Conservation (phyloP, 352 stramenopile species). For the Globisporangium spinosum region DNA sequence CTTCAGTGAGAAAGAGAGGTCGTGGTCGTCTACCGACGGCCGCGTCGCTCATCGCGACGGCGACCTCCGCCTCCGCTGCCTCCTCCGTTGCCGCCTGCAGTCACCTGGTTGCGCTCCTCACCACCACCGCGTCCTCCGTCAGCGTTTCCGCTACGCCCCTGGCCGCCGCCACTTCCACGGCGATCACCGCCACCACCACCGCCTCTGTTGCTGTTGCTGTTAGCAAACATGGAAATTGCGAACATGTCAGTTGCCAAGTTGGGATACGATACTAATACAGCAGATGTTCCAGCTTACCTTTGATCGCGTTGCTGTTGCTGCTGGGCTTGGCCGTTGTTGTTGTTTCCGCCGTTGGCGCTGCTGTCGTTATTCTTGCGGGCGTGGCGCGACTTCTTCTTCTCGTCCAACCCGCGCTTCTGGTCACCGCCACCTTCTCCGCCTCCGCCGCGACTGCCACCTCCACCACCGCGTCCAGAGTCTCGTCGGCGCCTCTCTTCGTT, state of each 20-base stretch:
- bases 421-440: constrained; percentile 19
- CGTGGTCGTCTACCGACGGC: constrained; percentile 34
- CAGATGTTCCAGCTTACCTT: constrained; percentile 29
- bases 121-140: constrained; percentile 14
- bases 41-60: constrained; percentile 27
- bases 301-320: constrained; percentile 58
- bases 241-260: background rate
- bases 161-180: constrained; percentile 2
- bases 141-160: constrained; percentile 13
- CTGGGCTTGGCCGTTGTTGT: constrained; percentile 11
- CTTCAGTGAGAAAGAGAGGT: background rate
- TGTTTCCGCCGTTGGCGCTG: constrained; percentile 20
- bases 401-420: constrained; percentile 25
- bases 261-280: background rate
- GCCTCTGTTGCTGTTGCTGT: background rate
- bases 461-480: constrained; percentile 9
- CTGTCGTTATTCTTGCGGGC: constrained; percentile 35
- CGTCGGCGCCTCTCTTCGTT: constrained; percentile 15
- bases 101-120: constrained; percentile 10
- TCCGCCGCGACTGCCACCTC: constrained; percentile 1
- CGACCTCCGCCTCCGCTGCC: constrained; percentile 20
- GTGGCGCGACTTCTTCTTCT: constrained; percentile 46
- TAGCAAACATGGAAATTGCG: background rate
- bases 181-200: constrained; percentile 4
- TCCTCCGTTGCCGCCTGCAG: constrained; percentile 8